Percentiles rank a stretch among this genome's conserved stretches.
Conservation (phyloP, 2,329 filamentous ascomycete species). For the Lachnellula suecica region DNA sequence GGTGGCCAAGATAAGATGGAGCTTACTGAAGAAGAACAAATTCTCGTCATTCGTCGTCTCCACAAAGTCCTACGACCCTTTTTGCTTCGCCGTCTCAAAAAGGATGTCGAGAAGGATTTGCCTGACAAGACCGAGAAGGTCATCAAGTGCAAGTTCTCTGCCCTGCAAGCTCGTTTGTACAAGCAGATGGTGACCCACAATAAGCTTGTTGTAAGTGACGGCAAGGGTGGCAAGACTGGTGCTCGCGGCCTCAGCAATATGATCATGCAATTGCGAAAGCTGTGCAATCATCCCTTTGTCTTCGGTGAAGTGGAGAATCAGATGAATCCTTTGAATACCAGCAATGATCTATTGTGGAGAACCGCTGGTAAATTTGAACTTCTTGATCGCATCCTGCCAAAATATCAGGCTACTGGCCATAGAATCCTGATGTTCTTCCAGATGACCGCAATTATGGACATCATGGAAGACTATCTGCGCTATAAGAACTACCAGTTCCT, state of each 20-base stretch:
- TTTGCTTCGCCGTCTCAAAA: slow-evolving; percentile 96
- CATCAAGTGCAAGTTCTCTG: slow-evolving; percentile 98
- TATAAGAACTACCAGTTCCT: slow-evolving; percentile 82
- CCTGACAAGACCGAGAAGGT: slow-evolving; percentile 99
- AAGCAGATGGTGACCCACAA: slow-evolving; percentile 97
- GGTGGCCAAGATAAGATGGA: slow-evolving; percentile 99
- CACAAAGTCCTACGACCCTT: slow-evolving; percentile 98
- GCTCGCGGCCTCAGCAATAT: slow-evolving; percentile 97
- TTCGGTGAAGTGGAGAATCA: slow-evolving; percentile 98
- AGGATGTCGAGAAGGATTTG: slow-evolving; percentile 98
- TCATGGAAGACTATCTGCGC: slow-evolving; percentile 97
- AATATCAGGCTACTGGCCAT: slow-evolving; percentile 88
- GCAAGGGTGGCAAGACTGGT: slow-evolving; percentile 91
- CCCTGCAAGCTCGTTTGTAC: slow-evolving; percentile 89
- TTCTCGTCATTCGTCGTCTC: slow-evolving; percentile 95
- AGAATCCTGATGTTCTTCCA: slow-evolving; percentile 99
- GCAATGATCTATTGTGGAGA: slow-evolving; percentile 93
- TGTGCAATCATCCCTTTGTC: slow-evolving; percentile 98
- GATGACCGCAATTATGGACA: slow-evolving; percentile 99
- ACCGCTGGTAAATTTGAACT: slow-evolving; percentile 97
- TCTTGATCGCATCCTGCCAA: slow-evolving; percentile 86
- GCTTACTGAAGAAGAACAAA: slow-evolving; percentile 97
- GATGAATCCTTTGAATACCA: slow-evolving; percentile 86
- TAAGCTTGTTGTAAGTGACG: slow-evolving; percentile 89
- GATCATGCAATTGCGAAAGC: slow-evolving; percentile 98